Evolutionary conservation across 805 yeast genomes (phyloP).

Genomic region (Candida patagonica): DNA sequence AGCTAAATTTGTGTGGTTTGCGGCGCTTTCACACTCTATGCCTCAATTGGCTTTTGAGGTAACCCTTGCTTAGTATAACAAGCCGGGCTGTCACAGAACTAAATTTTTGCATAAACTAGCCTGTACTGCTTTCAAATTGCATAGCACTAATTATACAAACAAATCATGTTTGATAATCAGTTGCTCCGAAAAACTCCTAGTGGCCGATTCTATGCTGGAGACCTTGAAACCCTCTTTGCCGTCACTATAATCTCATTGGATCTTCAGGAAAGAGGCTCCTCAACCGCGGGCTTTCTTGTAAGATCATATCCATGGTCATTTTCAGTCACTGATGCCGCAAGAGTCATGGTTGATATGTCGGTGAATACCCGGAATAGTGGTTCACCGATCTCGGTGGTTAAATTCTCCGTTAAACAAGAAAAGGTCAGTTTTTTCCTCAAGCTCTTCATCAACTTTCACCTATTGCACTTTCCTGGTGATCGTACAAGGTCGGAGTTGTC

Average conservation of each 20-base stretch:
- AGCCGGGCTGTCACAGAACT: too few relatives aligned
- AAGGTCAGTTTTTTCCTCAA: slow-evolving; percentile 8
- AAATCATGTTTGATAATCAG: slow-evolving; percentile 13
- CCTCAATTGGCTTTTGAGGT: too few relatives aligned
- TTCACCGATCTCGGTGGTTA: slow-evolving; percentile 31
- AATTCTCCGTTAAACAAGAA: slow-evolving; percentile 12
- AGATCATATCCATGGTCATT: slow-evolving; percentile 46
- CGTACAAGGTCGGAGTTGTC: slow-evolving; percentile 49
- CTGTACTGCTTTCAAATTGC: too few relatives aligned
- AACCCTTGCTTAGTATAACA: too few relatives aligned
- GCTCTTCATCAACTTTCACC: slow-evolving; percentile 16
- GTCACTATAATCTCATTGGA: slow-evolving; percentile 38
- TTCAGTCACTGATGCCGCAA: slow-evolving; percentile 41
- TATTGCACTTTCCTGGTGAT: slow-evolving; percentile 68
- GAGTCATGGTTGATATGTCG: slow-evolving; percentile 40
- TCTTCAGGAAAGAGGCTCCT: slow-evolving; percentile 27
- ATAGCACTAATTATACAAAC: too few relatives aligned
- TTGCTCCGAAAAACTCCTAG: slow-evolving; percentile 42
- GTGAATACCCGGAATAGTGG: slow-evolving; percentile 40
- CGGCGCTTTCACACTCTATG: too few relatives aligned
- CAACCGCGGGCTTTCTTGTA: slow-evolving; percentile 19
- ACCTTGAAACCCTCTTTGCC: slow-evolving; percentile 52
- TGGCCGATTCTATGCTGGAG: slow-evolving; percentile 46
- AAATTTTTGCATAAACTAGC: too few relatives aligned
- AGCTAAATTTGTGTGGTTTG: too few relatives aligned